These are phyloP conservation scores for Candida ficus DNA, from an alignment of 805 yeast genomes.

Conservation along the genomic window DNA sequence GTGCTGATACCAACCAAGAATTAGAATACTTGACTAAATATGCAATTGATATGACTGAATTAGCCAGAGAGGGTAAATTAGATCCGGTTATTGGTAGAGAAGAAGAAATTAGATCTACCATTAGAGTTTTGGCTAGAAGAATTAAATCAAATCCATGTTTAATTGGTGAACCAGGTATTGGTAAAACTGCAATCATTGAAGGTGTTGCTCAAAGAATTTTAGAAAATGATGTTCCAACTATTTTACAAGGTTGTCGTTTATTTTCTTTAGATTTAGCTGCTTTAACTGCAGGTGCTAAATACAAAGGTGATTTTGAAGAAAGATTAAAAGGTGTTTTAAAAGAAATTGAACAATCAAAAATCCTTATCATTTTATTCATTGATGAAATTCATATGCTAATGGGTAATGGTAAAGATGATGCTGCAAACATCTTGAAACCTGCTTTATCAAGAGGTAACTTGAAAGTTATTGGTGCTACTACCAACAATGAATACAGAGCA, in stretches of 20 bases:
- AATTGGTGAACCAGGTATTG: slow-evolving; percentile 99
- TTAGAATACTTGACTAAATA: slow-evolving; percentile 84
- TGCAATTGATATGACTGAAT: slow-evolving; percentile 89
- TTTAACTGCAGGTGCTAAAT: slow-evolving; percentile 96
- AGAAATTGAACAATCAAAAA: slow-evolving; percentile 85
- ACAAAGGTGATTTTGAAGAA: slow-evolving; percentile 98
- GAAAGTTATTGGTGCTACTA: slow-evolving; percentile 98
- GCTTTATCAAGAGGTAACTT: slow-evolving; percentile 94
- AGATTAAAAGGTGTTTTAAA: slow-evolving; percentile 93
- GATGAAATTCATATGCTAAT: slow-evolving; percentile 99
- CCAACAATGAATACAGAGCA: slow-evolving; percentile 89
- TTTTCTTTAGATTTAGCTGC: slow-evolving; percentile 94
- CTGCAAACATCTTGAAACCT: slow-evolving; percentile 94
- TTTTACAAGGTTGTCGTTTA: slow-evolving; percentile 72
- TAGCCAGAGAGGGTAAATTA: slow-evolving; percentile 88
- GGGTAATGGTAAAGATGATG: slow-evolving; percentile 98
- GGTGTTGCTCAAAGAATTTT: slow-evolving; percentile 97
- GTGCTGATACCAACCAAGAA: slow-evolving; percentile 84
- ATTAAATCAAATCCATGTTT: slow-evolving; percentile 94
- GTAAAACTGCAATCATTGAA: slow-evolving; percentile 96
- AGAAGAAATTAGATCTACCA: slow-evolving; percentile 94
- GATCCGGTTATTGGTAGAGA: slow-evolving; percentile 99
- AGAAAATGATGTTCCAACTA: slow-evolving; percentile 91
- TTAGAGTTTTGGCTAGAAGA: slow-evolving; percentile 93
- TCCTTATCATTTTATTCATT: slow-evolving; percentile 83